Percentiles rank a stretch among this genome's conserved stretches.
phyloP scores from a whole-genome alignment of 2,329 filamentous ascomycete genomes.

The Gyromitra esculenta region DNA sequence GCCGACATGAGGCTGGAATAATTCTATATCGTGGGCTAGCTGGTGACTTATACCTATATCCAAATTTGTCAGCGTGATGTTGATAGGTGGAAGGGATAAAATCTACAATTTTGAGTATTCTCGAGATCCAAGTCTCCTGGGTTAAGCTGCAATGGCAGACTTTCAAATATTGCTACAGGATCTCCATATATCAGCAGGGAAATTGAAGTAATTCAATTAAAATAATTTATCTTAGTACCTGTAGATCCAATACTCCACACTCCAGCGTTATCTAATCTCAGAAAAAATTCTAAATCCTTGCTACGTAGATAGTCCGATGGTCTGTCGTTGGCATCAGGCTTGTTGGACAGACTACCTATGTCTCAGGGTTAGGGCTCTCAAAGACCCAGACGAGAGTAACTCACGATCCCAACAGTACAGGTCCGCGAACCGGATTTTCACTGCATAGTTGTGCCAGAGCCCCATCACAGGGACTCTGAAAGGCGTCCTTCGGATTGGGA shows the following conservation, averaged over 20 bases:
- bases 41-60: neutral
- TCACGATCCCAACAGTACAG: neutral
- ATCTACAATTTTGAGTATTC: neutral
- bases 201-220: neutral
- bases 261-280: neutral
- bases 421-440: neutral
- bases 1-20: neutral
- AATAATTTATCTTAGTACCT: neutral
- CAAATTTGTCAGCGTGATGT: neutral
- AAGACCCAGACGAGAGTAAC: neutral
- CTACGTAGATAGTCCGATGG: neutral
- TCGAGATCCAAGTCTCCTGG: neutral
- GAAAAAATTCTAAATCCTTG: neutral
- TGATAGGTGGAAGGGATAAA: neutral
- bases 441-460: neutral
- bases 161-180: neutral
- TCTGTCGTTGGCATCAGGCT: neutral
- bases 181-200: neutral
- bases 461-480: neutral
- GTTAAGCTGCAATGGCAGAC: neutral
- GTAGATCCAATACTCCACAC: slow-evolving; percentile 1
- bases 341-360: neutral
- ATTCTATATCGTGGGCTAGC: neutral
- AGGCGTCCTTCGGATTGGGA: neutral
- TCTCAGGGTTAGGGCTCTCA: slow-evolving; percentile 13